Evolutionary conservation across 108 stramenopile genomes (phyloP).

Genomic region (Poteriospumella lacustris): DNA sequence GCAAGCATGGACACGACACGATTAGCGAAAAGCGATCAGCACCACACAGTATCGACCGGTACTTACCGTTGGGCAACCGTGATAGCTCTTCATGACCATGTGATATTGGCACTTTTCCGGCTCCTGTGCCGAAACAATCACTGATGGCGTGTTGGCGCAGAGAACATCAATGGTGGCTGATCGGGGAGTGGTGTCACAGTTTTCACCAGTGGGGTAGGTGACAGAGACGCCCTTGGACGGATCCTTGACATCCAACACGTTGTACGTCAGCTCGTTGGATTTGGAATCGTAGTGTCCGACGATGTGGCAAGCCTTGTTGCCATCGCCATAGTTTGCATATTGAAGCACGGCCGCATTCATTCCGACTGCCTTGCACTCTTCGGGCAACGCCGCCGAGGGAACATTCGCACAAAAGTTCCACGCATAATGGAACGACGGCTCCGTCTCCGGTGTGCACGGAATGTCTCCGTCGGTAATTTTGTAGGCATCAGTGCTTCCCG

Average conservation of each 20-base stretch:
- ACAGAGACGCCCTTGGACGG: conserved; percentile 18
- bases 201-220: conserved; percentile 12
- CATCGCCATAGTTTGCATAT: background rate
- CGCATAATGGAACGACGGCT: conserved; percentile 2
- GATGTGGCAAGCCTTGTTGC: background rate
- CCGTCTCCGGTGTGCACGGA: conserved; percentile 26
- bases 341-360: conserved; percentile 18
- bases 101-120: conserved; percentile 14
- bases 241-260: background rate
- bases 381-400: background rate
- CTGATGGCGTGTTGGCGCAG: background rate
- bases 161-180: conserved; percentile 21
- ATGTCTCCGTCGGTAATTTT: conserved; percentile 20
- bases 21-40: background rate
- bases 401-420: conserved; percentile 27
- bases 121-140: conserved; percentile 29
- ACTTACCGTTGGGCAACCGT: conserved; percentile 23
- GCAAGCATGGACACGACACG: background rate
- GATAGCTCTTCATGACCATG: conserved; percentile 24
- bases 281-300: conserved; percentile 7
- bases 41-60: background rate
- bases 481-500: background rate
- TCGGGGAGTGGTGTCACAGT: background rate
- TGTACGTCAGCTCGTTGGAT: background rate
- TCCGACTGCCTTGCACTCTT: background rate